Evolutionary conservation across 2,329 filamentous ascomycete genomes (phyloP), one percentile per base, ranked within the genome.

Genomic region (Phoma sp.): DNA sequence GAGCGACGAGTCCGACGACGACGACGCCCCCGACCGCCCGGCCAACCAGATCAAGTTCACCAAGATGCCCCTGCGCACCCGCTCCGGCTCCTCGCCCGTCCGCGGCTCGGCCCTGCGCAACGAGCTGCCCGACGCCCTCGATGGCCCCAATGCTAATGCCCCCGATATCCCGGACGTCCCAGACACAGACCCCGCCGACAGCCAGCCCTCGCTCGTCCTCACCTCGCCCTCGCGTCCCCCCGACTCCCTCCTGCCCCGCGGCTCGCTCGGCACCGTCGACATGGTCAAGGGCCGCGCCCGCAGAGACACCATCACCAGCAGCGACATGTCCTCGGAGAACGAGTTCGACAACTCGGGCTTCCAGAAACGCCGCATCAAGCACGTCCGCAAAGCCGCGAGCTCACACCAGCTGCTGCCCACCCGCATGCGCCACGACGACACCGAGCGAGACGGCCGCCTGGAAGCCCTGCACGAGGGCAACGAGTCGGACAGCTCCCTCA

Each of bases 21-120:
- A 92, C 47, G 81, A 84, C 1, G 88, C 91, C 22, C 67, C 64
- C 33, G 44, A 55, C 56, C 70, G 89, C 49, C 89, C 90, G 39
- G 89, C 89, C 2, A 91, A 96, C 72, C 91, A 96, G 74, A 96
- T 98, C 73, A 93, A 94, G 71, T 99, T 99, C 76, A 87, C 90
- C 43, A 98, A 98, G 77, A 94, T 97, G 91, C 94, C 95, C 1
- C 84, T 96, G 38, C 86, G 93, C 27, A 87, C 87, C 63, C 87
- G 94, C 51, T 91, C 93, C 24, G 94, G 91, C 10, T 97, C 93
- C 0, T 97, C 94, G 43, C 94, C 94, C 3, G 87, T 90, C 33
- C 73, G 63, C 21, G 71, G 72, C 33, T 75, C 73, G 12, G 64
- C 70, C 19, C 51, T 75, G 32, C 88, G 91, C 62, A 85, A 83